Evolutionary conservation across 495 filamentous ascomycete species (phyloP).

Genomic region (Hypoxylon fuscum): DNA sequence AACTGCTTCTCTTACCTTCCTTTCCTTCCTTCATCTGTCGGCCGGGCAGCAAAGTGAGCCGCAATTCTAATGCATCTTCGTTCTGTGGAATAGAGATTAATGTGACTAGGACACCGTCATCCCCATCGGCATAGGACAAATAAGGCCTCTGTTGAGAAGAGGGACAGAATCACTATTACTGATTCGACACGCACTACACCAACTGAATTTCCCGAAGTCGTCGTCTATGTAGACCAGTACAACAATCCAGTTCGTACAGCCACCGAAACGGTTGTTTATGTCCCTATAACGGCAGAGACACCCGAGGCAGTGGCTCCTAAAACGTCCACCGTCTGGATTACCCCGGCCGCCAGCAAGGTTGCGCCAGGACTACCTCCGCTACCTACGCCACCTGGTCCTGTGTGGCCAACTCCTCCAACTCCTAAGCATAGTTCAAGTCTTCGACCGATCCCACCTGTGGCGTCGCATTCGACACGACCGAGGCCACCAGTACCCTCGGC

Average conservation of each 20-base stretch:
- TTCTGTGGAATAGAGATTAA: conserved; percentile 8
- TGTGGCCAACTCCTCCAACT: conserved; percentile 11
- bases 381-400: conserved; percentile 7
- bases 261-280: conserved; percentile 43
- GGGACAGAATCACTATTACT: conserved; percentile 37
- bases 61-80: neutral
- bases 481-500: conserved; percentile 16
- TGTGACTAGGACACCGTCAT: conserved; percentile 33
- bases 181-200: conserved; percentile 23
- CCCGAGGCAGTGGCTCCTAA: conserved; percentile 12
- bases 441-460: conserved; percentile 25
- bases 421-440: conserved; percentile 20
- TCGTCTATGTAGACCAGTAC: conserved; percentile 71
- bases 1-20: conserved; percentile 27
- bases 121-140: conserved; percentile 34
- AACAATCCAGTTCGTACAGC: conserved; percentile 61
- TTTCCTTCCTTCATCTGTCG: conserved; percentile 38
- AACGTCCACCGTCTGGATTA: conserved; percentile 13
- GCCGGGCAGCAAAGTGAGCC: conserved; percentile 43
- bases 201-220: conserved; percentile 55
- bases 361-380: conserved; percentile 7
- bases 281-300: conserved; percentile 30
- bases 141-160: conserved; percentile 16
- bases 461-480: conserved; percentile 17
- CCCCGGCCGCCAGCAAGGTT: conserved; percentile 25